Evolutionary conservation across 2,329 filamentous ascomycete species (phyloP), one percentile per base, ranked within the genome.

Genomic region (Aspergillus sp.): DNA sequence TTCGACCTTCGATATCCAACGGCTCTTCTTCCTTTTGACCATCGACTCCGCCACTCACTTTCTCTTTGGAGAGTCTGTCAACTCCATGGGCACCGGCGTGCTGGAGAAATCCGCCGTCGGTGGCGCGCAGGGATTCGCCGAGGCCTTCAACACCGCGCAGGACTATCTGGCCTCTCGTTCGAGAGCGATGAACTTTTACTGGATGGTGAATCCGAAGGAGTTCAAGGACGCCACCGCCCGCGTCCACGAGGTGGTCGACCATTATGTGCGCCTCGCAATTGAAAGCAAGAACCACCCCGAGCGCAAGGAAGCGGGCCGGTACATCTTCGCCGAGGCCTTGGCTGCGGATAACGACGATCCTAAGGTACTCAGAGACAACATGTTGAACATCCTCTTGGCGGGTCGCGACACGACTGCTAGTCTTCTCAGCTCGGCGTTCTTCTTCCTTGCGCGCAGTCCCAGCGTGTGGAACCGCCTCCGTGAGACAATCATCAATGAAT

Each of bases 11-110:
- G 85, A 95, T 59, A 83, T 93, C 3, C 82, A 85, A 57, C 85
- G 90, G 53, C 76, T 96, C 38, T 88, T 96, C 72, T 95, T 90
- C 75, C 80, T 89, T 25, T 87, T 86, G 64, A 92, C 91, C 0
- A 79, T 96, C 14, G 92, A 97, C 71, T 87, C 89, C 3, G 85
- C 89, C 2, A 96, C 91, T 0, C 88, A 95, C 61, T 96, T 96
- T 68, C 75, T 97, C 21, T 82, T 96, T 1, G 92, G 92, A 3
- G 79, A 85, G 55, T 88, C 88, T 53, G 87, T 93, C 13, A 83
- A 81, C 42, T 84, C 80, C 56, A 69, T 76, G 63, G 52, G 66
- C 5, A 60, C 67, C 0, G 51, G 83, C 79, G 3, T 80, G 77
- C 47, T 83, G 82, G 47, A 55, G 3, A 67, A 64, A 20, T 70